Base-by-base conservation (phyloP, 805 yeast genomes). In the Lipomyces kockii region DNA sequence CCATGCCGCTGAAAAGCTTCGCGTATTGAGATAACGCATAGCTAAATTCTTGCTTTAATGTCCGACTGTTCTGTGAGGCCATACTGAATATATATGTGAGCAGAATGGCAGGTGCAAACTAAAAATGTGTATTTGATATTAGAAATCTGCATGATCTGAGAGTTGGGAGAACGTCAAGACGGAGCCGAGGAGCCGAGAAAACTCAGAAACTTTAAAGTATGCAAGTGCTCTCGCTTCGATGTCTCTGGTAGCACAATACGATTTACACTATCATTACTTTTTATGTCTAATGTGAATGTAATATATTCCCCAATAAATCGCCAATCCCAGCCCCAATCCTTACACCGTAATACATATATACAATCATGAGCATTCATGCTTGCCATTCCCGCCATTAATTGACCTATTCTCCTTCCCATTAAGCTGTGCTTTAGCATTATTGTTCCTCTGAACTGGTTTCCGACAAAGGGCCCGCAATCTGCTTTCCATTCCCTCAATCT, bases 401-500 rank as follows among this genome's bases (percentile, higher is more conserved):
- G 39, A 37, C 39, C 11, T 5, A 17, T 43, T n/a, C 49, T 43
- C 49, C 49, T 17, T 43, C 3, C 49, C 22, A n/a, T 43, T 43
- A 7, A 5, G 4, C 43, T 37, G 43, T 14, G 43, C 43, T 3
- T 12, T 12, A 12, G 43, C 43, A 12, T 14, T 9, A 14, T 37
- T 12, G 43, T 3, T n/a, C 49, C 11, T n/a, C 14, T 43, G 20
- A 6, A n/a, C 22, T n/a, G 49, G 49, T 43, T 6, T 17, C 25
- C 34, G 55, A 25, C 55, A 4, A 52, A 52, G 29, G 2, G 55
- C 59, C 59, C 20, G 43, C 25, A 75, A 66, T 3, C 78, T 72
- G 11, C 53, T 25, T 46, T 82, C 84, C 58, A 82, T 67, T 4
- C 69, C 62, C 25, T 72, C 77, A 49, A 82, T 81, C 70, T 80